Evolutionary conservation across 495 filamentous ascomycete species (phyloP).

Genomic region (Saxophila tyrrhenica): DNA sequence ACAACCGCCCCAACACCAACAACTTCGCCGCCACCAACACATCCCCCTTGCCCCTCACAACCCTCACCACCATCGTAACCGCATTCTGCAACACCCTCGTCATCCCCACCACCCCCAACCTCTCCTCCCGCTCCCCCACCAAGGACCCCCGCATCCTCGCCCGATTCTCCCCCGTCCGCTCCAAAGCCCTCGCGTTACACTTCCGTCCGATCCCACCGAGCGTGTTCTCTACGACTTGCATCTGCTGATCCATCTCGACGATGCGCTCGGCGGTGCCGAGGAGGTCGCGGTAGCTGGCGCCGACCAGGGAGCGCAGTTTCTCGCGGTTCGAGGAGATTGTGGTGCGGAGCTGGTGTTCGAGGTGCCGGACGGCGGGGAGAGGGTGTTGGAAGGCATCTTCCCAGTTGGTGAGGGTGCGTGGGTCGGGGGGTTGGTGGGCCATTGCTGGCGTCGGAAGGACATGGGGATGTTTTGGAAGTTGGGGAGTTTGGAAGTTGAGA

Average conservation of each 20-base stretch:
- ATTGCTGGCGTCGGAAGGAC: slow-evolving; percentile 31
- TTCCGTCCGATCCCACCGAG: slow-evolving; percentile 60
- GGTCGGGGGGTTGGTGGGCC: slow-evolving; percentile 47
- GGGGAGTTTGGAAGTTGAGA: too few species aligned
- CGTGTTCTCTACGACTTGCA: slow-evolving; percentile 57
- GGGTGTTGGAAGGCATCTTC: slow-evolving; percentile 59
- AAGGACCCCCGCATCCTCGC: slow-evolving; percentile 39
- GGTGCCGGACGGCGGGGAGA: slow-evolving; percentile 48
- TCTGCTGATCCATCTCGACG: slow-evolving; percentile 71
- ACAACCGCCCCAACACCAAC: slow-evolving; percentile 59
- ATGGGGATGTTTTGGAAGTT: background rate
- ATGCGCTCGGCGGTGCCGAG: slow-evolving; percentile 89
- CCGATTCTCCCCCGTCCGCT: slow-evolving; percentile 53
- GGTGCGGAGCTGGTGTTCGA: slow-evolving; percentile 52
- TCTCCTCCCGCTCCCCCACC: background rate
- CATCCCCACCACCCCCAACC: slow-evolving; percentile 3
- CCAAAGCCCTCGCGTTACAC: slow-evolving; percentile 65
- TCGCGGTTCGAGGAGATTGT: slow-evolving; percentile 72
- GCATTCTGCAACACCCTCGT: slow-evolving; percentile 42
- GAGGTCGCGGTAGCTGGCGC: slow-evolving; percentile 76
- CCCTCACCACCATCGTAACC: slow-evolving; percentile 41
- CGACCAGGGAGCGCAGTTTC: slow-evolving; percentile 81
- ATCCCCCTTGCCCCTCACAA: slow-evolving; percentile 47
- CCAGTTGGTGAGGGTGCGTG: slow-evolving; percentile 49
- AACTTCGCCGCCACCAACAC: slow-evolving; percentile 66